These are phyloP conservation scores for Glarea lozoyensis DNA, from an alignment of 495 filamentous ascomycete genomes.

Conservation along the genomic window DNA sequence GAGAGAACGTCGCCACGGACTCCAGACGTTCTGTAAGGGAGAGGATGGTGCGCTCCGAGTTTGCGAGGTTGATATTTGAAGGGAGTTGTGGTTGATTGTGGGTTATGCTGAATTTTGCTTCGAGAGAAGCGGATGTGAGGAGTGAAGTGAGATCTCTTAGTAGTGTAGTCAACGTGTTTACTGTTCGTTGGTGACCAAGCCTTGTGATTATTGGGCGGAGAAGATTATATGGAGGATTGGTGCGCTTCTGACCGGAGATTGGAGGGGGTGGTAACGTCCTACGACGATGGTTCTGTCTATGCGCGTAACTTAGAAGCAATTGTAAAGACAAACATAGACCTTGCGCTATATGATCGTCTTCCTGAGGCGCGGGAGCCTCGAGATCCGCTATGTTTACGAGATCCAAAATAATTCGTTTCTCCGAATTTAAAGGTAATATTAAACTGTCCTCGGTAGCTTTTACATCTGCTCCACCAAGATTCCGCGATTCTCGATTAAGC, in stretches of 20 bases:
- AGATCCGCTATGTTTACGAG: constrained; percentile 47
- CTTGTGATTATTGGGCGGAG: constrained; percentile 58
- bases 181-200: constrained; percentile 47
- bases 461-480: constrained; percentile 56
- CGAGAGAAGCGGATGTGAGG: constrained; percentile 33
- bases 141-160: constrained; percentile 29
- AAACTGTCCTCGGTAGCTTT: constrained; percentile 48
- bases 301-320: constrained; percentile 62
- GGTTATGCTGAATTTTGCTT: constrained; percentile 6
- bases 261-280: constrained; percentile 54
- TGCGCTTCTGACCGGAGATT: constrained; percentile 39
- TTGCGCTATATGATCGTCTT: constrained; percentile 39
- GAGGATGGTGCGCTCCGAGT: constrained; percentile 31
- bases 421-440: constrained; percentile 43
- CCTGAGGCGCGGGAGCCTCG: constrained; percentile 7
- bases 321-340: constrained; percentile 50
- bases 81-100: neutral
- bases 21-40: constrained; percentile 34
- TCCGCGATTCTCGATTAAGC: constrained; percentile 69
- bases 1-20: constrained; percentile 29
- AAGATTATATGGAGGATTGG: constrained; percentile 46
- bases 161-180: constrained; percentile 28
- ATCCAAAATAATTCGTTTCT: constrained; percentile 53
- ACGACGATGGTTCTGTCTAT: constrained; percentile 55
- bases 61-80: constrained; percentile 8